Conservation (phyloP, 352 stramenopile genomes). For the Phytophthora parvispora region DNA sequence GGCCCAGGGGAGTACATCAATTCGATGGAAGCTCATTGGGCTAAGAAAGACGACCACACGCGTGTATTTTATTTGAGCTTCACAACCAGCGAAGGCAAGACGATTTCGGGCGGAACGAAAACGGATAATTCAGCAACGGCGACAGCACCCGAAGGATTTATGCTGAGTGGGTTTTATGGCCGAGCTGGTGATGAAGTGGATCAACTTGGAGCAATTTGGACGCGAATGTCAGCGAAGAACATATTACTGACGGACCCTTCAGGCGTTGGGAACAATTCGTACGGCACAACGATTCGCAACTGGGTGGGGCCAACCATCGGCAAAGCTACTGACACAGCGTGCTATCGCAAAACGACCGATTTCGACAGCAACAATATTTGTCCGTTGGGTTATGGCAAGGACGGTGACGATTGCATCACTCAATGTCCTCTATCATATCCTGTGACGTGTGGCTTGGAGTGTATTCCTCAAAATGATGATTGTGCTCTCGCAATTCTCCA, state of each 20-base stretch:
- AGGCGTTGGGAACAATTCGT: background rate
- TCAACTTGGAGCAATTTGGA: too few relatives aligned
- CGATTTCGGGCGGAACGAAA: background rate
- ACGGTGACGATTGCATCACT: slow-evolving; percentile 12
- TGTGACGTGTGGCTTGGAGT: slow-evolving; percentile 55
- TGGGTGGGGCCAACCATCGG: slow-evolving; percentile 22
- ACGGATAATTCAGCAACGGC: background rate
- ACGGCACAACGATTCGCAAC: slow-evolving; percentile 12
- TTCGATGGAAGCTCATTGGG: background rate
- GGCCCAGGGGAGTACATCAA: slow-evolving; percentile 9
- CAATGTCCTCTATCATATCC: slow-evolving; percentile 60
- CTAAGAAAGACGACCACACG: background rate
- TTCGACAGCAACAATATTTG: slow-evolving; percentile 8
- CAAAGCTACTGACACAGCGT: slow-evolving; percentile 15
- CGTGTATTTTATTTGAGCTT: background rate
- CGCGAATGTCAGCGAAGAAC: too few relatives aligned
- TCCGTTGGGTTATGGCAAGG: slow-evolving; percentile 13
- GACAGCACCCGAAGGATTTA: background rate
- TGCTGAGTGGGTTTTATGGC: too few relatives aligned
- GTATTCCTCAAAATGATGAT: slow-evolving; percentile 59
- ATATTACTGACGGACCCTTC: too few relatives aligned
- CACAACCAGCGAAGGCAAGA: background rate
- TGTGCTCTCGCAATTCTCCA: too few relatives aligned
- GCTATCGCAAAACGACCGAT: slow-evolving; percentile 16
- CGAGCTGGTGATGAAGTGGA: too few relatives aligned